Evolutionary conservation across 2,329 filamentous ascomycete genomes (phyloP), one percentile per base, ranked within the genome.

Genomic region (Aspergillus phoenicis): DNA sequence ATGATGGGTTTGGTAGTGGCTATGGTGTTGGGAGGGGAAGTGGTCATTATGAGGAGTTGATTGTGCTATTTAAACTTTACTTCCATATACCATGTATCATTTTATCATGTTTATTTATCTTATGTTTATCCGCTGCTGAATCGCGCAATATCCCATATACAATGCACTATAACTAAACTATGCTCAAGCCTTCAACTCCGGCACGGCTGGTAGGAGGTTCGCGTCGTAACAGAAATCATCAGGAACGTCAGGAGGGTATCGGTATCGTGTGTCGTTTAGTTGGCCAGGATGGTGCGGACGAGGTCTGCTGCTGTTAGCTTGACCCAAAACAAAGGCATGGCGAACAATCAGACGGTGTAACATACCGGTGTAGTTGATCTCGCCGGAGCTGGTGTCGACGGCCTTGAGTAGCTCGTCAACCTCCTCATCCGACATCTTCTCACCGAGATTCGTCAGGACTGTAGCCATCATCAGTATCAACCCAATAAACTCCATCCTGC

Each of bases 361-460:
- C 88, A 66, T 83, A 95, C 92, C 93, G 68, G 90, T 93, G 80
- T 99, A 99, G 83, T 98, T 97, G 79, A 99, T 91, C 85, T 98
- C 93, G 70, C 94, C 93, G 59, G 90, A 94, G 80, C 90, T 95
- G 63, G 93, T 96, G 77, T 99, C 95, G 67, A 98, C 94, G 0
- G 93, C 93, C 88, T 98, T 99, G 78, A 99, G 88, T 75, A 99
- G 85, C 85, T 99, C 95, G 78, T 98, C 94, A 52, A 99, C 95
- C 84, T 99, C 95, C 66, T 98, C 95, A 72, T 99, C 94, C 64
- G 90, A 91, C 93, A 99, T 97, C 85, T 98, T 98, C 89, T 99
- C 95, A 72, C 95, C 95, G 71, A 99, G 82, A 77, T 98, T 98
- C 60, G 95, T 99, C 73, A 99, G 82, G 77, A 99, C 94, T 84